phyloP scores from a whole-genome alignment of 148 eudicot species.

The Rhododendron vialii region DNA sequence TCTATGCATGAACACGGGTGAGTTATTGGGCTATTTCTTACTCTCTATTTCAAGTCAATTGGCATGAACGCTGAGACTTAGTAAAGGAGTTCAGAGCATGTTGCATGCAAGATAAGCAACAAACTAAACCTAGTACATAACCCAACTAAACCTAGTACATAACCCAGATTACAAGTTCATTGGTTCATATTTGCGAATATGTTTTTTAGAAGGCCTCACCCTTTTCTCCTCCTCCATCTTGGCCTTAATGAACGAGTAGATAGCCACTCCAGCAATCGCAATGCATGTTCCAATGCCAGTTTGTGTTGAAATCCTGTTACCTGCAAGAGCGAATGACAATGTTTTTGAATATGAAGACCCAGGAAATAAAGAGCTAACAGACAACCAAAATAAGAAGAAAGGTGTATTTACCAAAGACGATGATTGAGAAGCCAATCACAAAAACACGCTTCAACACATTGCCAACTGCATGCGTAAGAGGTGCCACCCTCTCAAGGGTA shows the following conservation, averaged over 20 bases:
- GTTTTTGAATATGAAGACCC: background rate
- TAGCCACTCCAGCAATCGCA: slow-evolving; percentile 98
- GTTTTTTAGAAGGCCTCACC: slow-evolving; percentile 34
- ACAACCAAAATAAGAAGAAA: background rate
- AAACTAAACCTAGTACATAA: background rate
- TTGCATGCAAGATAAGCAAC: background rate
- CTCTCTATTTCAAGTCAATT: background rate
- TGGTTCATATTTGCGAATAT: background rate
- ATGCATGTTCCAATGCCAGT: slow-evolving; percentile 92
- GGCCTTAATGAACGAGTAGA: slow-evolving; percentile 91
- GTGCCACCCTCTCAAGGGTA: slow-evolving; percentile 99
- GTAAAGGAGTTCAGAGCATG: background rate
- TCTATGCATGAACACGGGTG: background rate
- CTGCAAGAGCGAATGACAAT: slow-evolving; percentile 26
- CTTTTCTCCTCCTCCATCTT: slow-evolving; percentile 96
- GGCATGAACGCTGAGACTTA: background rate
- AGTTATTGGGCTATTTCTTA: background rate
- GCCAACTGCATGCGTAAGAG: slow-evolving; percentile 97
- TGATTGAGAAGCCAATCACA: slow-evolving; percentile 95
- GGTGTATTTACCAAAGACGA: slow-evolving; percentile 60
- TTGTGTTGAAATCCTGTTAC: slow-evolving; percentile 92
- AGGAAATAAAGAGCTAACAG: background rate
- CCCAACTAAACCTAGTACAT: background rate
- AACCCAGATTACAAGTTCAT: background rate
- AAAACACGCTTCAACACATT: slow-evolving; percentile 99